Conservation (phyloP, 441 rosid species). For the Monsonia emarginata region DNA sequence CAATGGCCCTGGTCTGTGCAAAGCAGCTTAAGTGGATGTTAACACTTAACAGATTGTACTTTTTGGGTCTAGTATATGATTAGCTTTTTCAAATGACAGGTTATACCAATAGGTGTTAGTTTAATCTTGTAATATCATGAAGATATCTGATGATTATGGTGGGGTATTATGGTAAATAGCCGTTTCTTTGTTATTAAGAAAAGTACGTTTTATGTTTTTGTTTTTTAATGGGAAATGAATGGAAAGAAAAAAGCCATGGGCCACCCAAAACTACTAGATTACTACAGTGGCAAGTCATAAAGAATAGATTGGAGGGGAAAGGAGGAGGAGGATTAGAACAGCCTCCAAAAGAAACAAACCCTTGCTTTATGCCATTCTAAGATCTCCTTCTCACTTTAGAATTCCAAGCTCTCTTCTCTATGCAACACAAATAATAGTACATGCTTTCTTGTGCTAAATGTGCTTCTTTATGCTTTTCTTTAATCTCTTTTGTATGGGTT, state of each 20-base stretch:
- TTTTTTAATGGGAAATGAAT: constrained; percentile 24
- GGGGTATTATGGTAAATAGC: constrained; percentile 32
- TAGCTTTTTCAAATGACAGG: constrained; percentile 10
- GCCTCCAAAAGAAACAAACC: constrained; percentile 43
- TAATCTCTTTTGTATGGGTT: constrained; percentile 21
- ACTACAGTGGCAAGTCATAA: constrained; percentile 17
- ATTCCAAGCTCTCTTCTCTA: constrained; percentile 62
- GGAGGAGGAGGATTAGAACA: constrained; percentile 27
- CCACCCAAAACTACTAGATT: constrained; percentile 6
- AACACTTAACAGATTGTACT: constrained; percentile 6
- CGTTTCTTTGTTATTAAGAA: constrained; percentile 72
- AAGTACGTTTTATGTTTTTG: constrained; percentile 30
- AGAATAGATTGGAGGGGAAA: constrained; percentile 31
- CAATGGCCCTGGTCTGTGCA: background rate
- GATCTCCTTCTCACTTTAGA: constrained; percentile 48
- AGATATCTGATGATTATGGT: constrained; percentile 6
- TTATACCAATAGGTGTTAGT: constrained; percentile 11
- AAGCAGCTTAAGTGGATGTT: constrained; percentile 10
- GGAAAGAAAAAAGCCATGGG: constrained; percentile 21
- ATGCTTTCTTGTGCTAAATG: constrained; percentile 44
- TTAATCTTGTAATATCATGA: background rate
- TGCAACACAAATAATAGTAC: constrained; percentile 36
- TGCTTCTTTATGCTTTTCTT: constrained; percentile 45
- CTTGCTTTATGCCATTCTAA: constrained; percentile 53
- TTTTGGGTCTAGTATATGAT: constrained; percentile 11